phyloP scores from a whole-genome alignment of 352 stramenopile species.

The Pythium coloratum region DNA sequence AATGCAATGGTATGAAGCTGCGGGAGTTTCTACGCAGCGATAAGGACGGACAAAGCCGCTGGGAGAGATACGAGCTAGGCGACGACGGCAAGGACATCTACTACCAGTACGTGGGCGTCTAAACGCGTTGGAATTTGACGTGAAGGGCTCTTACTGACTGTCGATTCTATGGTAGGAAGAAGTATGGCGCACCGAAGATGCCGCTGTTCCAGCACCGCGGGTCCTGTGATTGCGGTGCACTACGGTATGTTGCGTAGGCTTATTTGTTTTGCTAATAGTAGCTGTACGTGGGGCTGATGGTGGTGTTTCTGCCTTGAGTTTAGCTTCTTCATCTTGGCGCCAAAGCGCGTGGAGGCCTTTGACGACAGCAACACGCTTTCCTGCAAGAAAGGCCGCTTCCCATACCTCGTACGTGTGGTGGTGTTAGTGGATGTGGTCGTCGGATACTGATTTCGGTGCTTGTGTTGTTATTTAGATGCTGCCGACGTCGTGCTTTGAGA shows the following conservation, averaged over 20 bases:
- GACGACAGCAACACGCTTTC: constrained; percentile 83
- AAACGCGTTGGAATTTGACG: not conserved
- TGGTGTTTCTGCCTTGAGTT: not conserved
- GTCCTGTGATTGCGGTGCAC: constrained; percentile 64
- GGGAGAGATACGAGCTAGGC: constrained; percentile 50
- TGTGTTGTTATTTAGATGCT: constrained; percentile 43
- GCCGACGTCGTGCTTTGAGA: constrained; percentile 76
- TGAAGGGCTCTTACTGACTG: not conserved
- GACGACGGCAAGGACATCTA: constrained; percentile 67
- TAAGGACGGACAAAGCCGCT: constrained; percentile 50
- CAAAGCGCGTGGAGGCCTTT: constrained; percentile 76
- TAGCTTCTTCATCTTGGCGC: constrained; percentile 75
- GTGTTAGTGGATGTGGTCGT: not conserved
- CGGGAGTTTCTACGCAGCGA: constrained; percentile 58
- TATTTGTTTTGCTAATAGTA: too few relatives aligned
- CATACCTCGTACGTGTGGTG: constrained; percentile 53
- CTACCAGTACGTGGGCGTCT: constrained; percentile 50
- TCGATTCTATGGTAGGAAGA: constrained; percentile 43
- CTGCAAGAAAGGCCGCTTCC: constrained; percentile 82
- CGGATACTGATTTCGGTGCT: not conserved
- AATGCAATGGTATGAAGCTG: constrained; percentile 33
- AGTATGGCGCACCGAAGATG: constrained; percentile 71
- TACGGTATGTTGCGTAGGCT: constrained; percentile 45
- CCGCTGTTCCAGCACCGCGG: constrained; percentile 75
- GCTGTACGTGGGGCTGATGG: not conserved